Percentiles rank a stretch among this genome's conserved stretches.
phyloP scores from a whole-genome alignment of 1,284 basidiomycete species.

The Volvariella volvacea region DNA sequence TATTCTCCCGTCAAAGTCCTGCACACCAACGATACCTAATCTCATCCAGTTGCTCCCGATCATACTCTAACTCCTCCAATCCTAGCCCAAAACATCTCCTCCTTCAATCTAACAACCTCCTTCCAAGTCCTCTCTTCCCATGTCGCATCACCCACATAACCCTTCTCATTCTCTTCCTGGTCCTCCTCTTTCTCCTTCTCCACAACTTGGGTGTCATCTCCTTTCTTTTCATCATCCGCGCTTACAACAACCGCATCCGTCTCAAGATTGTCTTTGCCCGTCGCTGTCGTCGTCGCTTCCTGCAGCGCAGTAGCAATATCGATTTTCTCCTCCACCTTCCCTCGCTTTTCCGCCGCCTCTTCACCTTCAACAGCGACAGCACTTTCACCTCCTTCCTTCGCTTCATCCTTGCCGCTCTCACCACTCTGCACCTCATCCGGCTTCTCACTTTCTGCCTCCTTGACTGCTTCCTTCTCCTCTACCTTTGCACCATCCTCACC shows the following conservation, averaged over 20 bases:
- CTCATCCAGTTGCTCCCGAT: no score
- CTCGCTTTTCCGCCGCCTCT: constrained; percentile 2
- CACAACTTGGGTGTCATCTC: background rate
- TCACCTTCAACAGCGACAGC: background rate
- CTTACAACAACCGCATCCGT: background rate
- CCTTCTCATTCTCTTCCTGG: constrained; percentile 20
- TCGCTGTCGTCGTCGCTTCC: no score
- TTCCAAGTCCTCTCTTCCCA: constrained; percentile 93
- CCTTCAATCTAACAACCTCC: constrained; percentile 72
- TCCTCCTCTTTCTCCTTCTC: constrained; percentile 10
- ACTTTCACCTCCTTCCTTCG: constrained; percentile 4
- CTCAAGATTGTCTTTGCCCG: no score
- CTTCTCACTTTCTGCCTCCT: constrained; percentile 1
- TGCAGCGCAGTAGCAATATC: background rate
- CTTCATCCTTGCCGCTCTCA: constrained; percentile 3
- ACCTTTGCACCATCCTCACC: background rate
- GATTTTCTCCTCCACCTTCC: constrained; percentile 8
- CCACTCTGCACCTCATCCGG: background rate
- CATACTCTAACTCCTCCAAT: constrained; percentile 53
- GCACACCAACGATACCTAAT: no score
- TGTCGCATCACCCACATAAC: constrained; percentile 54
- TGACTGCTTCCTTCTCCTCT: background rate
- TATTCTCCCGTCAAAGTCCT: no score
- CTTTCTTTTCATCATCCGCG: constrained; percentile 4
- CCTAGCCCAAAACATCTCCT: constrained; percentile 88